Base-by-base conservation (phyloP, 129 eudicot species). In the Smallanthus sonchifolius region DNA sequence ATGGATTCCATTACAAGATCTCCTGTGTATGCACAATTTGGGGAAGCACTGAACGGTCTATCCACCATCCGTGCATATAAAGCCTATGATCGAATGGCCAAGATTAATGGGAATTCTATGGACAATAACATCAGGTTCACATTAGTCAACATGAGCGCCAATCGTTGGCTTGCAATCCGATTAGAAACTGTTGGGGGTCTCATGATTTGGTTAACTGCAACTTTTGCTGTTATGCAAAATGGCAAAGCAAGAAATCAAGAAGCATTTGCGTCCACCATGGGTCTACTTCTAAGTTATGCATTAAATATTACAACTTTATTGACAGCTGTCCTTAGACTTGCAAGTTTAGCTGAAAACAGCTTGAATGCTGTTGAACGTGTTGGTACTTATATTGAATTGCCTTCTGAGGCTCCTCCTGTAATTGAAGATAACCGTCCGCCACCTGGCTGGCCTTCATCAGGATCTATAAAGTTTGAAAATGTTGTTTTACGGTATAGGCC, bases 11-110 rank as follows among this genome's bases (percentile, higher is more conserved):
- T 94, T 71, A 84, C 88, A 16, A 76, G 96, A 69, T 94, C 99
- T 44, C 99, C 99, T 0, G 97, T 94, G 32, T 94, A 94, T 74
- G 99, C 99, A n/a, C 99, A 94, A 69, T 94, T 94, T 72, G 96
- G 96, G 51, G 99, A 94, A 82, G 97, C 99, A n/a, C 62, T 94
- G 14, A 94, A 94, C 57, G 99, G 99, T 38, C 80, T 94, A 32
- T 83, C 97, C 3, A 83, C 94, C 71, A 94, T 94, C 65, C 96
- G 99, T 70, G 99, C 99, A 44, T 94, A 94, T 54, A 82, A 94
- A 81, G 96, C 99, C 42, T 88, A 94, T 61, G 97, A 91, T 57
- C 78, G 96, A 57, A 88, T 94, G 97, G 93, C 96, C 17, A 83
- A 73, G 14, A 82, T 91, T 30, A 94, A 88, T 55, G 99, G 99